Conservation (phyloP, 2,329 filamentous ascomycete species). For the Neopestalotiopsis rosae region DNA sequence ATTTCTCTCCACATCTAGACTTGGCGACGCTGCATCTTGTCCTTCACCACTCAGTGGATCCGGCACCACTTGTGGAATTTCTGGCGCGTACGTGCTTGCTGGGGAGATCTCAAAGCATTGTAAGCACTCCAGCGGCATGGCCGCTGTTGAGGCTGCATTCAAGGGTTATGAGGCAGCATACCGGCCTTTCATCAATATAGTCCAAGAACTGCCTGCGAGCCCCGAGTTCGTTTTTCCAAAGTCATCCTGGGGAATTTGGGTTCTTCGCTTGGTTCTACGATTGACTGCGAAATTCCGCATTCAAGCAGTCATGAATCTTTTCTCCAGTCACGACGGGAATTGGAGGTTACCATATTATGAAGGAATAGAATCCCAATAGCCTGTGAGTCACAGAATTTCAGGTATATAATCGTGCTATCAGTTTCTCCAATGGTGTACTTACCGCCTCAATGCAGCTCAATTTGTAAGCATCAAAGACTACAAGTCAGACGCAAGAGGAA, state of each 20-base stretch:
- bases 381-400: too few relatives aligned
- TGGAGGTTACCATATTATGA: too few relatives aligned
- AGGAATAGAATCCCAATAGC: too few relatives aligned
- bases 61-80: conserved; percentile 48
- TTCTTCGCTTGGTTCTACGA: too few relatives aligned
- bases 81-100: conserved; percentile 57
- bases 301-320: too few relatives aligned
- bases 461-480: too few relatives aligned
- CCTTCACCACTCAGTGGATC: conserved; percentile 51
- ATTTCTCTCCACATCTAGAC: not conserved
- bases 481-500: too few relatives aligned
- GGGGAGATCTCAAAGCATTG: conserved; percentile 45
- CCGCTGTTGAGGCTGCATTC: not conserved
- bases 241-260: not conserved
- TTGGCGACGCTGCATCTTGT: conserved; percentile 55
- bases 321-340: too few relatives aligned
- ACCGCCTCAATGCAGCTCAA: too few relatives aligned
- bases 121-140: conserved; percentile 16
- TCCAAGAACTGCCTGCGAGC: conserved; percentile 21
- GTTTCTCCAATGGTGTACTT: too few relatives aligned
- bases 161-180: conserved; percentile 25
- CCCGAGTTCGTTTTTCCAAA: not conserved
- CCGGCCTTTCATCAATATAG: conserved; percentile 27
- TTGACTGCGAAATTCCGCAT: too few relatives aligned
- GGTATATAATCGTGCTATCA: too few relatives aligned